Evolutionary conservation across 2,329 filamentous ascomycete species (phyloP).

Genomic region (Alternaria infectoria): DNA sequence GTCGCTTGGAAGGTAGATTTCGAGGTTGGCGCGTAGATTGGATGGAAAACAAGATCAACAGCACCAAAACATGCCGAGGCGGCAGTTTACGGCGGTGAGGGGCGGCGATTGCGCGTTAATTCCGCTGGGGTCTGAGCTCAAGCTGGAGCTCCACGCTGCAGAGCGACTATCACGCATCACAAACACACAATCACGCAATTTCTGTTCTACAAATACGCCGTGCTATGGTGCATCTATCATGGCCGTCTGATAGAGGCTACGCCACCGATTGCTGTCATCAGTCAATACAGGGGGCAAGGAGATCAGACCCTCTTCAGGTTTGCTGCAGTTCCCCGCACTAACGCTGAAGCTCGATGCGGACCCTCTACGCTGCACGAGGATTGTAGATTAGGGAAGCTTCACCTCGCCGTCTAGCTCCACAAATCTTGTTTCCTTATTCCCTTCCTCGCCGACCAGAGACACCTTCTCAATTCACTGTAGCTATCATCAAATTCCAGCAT

Average conservation of each 20-base stretch:
- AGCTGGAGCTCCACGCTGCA: constrained; percentile 10
- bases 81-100: constrained; percentile 26
- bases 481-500: constrained; percentile 31
- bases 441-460: constrained; percentile 7
- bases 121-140: constrained; percentile 15
- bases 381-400: constrained; percentile 27
- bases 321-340: constrained; percentile 13
- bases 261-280: neutral
- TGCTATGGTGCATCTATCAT: neutral
- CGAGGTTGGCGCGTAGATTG: constrained; percentile 11
- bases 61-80: constrained; percentile 12
- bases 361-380: constrained; percentile 3
- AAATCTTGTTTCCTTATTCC: constrained; percentile 4
- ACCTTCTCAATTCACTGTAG: constrained; percentile 2
- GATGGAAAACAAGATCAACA: constrained; percentile 26
- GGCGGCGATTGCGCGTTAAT: constrained; percentile 17
- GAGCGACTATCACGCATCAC: neutral
- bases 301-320: constrained; percentile 11
- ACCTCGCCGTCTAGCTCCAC: constrained; percentile 23
- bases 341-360: constrained; percentile 4
- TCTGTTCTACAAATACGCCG: neutral
- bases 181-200: neutral
- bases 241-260: neutral
- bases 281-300: neutral
- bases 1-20: neutral